Percentiles rank a stretch among this genome's conserved stretches.
phyloP scores from a whole-genome alignment of 176 grass and related monocot genomes.

The Lolium perenne region DNA sequence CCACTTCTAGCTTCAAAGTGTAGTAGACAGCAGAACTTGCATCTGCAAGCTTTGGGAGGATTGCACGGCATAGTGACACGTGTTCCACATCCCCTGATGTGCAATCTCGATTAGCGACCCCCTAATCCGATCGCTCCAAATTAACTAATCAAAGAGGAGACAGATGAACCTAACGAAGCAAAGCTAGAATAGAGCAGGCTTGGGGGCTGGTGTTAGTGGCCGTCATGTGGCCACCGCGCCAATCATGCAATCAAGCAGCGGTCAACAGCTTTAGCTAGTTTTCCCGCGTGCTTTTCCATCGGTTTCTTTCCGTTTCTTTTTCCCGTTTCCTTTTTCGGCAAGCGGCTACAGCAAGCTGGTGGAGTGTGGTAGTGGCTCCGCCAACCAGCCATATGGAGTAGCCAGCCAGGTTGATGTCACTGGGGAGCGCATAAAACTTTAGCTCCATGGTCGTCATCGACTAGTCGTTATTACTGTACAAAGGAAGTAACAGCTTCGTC shows the following conservation, averaged over 20 bases:
- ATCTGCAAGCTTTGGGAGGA: too few species aligned
- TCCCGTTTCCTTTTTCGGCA: slow-evolving; percentile 40
- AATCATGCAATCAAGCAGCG: slow-evolving; percentile 38
- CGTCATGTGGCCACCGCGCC: slow-evolving; percentile 55
- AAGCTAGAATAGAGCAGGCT: slow-evolving; percentile 23
- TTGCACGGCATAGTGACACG: too few species aligned
- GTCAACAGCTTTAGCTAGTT: slow-evolving; percentile 50
- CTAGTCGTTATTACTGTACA: background rate
- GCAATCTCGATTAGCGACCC: background rate
- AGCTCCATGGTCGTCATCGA: background rate
- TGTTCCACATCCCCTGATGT: background rate
- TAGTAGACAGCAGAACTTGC: background rate
- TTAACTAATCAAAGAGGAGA: slow-evolving; percentile 27
- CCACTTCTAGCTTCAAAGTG: background rate
- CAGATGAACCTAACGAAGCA: slow-evolving; percentile 33
- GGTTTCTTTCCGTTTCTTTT: slow-evolving; percentile 29
- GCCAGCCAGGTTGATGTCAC: background rate
- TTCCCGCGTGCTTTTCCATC: background rate
- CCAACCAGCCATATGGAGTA: slow-evolving; percentile 28
- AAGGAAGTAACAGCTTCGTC: background rate
- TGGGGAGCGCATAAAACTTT: too few species aligned
- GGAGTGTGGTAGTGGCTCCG: background rate
- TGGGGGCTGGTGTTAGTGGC: slow-evolving; percentile 51
- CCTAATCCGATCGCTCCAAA: slow-evolving; percentile 20
- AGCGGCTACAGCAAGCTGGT: slow-evolving; percentile 18